These are phyloP conservation scores for Articulospora tetracladia DNA, from an alignment of 495 filamentous ascomycete species.

Conservation along the genomic window DNA sequence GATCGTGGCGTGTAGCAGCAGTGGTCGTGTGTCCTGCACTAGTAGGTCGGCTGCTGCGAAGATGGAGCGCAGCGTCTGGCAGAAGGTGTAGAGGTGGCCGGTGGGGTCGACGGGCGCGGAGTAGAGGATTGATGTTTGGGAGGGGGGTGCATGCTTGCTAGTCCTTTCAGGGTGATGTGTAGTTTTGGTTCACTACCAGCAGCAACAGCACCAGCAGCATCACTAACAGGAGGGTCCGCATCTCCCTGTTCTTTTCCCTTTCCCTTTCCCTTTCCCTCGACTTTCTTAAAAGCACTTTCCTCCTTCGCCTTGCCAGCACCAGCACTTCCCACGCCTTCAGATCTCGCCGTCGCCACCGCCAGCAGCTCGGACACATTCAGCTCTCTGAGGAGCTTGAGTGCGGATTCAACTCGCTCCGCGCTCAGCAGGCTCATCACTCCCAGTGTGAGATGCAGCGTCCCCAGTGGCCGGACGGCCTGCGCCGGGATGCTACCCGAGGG, in stretches of 20 bases:
- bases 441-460: slow-evolving; percentile 79
- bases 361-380: slow-evolving; percentile 53
- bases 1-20: slow-evolving; percentile 81
- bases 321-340: slow-evolving; percentile 12
- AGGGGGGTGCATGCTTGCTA: slow-evolving; percentile 42
- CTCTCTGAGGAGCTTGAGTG: slow-evolving; percentile 47
- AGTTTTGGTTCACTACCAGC: not conserved
- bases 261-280: slow-evolving; percentile 1
- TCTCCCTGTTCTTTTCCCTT: slow-evolving; percentile 7
- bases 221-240: not conserved
- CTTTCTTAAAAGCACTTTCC: not conserved
- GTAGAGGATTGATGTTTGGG: slow-evolving; percentile 49
- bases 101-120: slow-evolving; percentile 42
- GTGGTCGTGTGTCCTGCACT: slow-evolving; percentile 52
- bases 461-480: slow-evolving; percentile 66
- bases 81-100: slow-evolving; percentile 56
- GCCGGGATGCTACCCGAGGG: slow-evolving; percentile 26
- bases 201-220: too few species aligned
- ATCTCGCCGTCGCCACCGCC: not conserved
- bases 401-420: slow-evolving; percentile 52
- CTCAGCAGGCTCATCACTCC: slow-evolving; percentile 78
- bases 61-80: slow-evolving; percentile 49
- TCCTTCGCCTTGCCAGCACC: slow-evolving; percentile 4
- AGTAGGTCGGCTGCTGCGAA: slow-evolving; percentile 66
- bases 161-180: slow-evolving; percentile 40